Conservation (phyloP, 441 rosid genomes). For the Rhodomyrtus psidioides region DNA sequence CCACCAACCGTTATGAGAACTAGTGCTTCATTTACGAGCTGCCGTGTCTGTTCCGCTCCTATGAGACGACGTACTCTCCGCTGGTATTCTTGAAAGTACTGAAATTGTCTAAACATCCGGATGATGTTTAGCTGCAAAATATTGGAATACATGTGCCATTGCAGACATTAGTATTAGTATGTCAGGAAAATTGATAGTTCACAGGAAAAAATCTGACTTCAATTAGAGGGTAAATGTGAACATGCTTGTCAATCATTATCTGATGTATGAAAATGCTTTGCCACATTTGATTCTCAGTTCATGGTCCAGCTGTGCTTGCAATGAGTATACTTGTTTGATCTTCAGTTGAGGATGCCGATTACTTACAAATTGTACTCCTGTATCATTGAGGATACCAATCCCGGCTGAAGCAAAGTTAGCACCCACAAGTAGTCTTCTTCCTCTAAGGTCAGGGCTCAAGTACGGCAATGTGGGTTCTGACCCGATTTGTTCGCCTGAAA, state of each 20-base stretch:
- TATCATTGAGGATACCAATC: background rate
- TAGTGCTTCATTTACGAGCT: slow-evolving; percentile 3
- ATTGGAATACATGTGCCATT: background rate
- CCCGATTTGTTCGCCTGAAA: background rate
- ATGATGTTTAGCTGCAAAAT: background rate
- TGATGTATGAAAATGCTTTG: background rate
- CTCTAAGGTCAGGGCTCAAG: background rate
- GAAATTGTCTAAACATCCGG: slow-evolving; percentile 4
- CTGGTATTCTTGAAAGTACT: slow-evolving; percentile 11
- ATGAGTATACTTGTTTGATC: no score
- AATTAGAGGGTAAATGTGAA: background rate
- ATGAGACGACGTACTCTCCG: background rate
- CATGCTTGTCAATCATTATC: background rate
- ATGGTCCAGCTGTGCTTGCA: no score
- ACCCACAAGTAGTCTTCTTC: background rate
- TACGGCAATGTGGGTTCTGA: slow-evolving; percentile 1
- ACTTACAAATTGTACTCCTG: background rate
- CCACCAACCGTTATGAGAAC: slow-evolving; percentile 14
- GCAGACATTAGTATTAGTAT: background rate
- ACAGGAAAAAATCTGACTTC: no score
- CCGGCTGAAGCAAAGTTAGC: slow-evolving; percentile 4
- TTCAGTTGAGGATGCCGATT: background rate
- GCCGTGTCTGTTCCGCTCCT: slow-evolving; percentile 1
- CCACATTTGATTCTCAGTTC: background rate
- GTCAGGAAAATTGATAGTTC: no score